Evolutionary conservation across 306 rosid genomes (phyloP), one percentile per base, ranked within the genome.

Genomic region (Quercus aquifolioides): DNA sequence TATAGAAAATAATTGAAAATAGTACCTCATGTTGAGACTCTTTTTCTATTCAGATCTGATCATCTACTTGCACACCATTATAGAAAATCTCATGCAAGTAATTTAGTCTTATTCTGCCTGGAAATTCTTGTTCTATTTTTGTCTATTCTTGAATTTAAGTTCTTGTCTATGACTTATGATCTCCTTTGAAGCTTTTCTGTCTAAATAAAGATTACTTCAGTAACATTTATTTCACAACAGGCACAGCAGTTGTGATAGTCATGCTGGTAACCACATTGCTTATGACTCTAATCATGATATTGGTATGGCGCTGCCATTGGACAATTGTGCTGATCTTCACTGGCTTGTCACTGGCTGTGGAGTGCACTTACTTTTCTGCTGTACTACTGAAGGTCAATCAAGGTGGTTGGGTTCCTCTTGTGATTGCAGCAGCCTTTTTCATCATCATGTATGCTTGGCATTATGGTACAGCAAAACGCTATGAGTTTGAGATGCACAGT

Each of bases 321-420:
- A 79, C 88, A 69, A 83, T 95, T 51, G 98, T 92, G 69, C 35
- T 93, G 63, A 15, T 92, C 73, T 90, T 93, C 92, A 84, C 92
- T 9, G 65, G 83, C 63, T 85, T 91, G 28, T 91, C 99, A 1
- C 87, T 91, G 78, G 33, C 91, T 5, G 98, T 95, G 65, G 99
- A 95, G 83, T 84, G 88, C 86, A 86, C 97, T 5, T 95, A 95
- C 88, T 86, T 95, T 76, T 92, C 97, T 26, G 89, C 98, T 3
- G 97, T 92, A 69, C 88, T 95, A 70, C 89, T 91, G 86, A 95
- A 95, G 88, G 84, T 95, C 49, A 80, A 86, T 79, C 94, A 95
- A 82, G 99, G 99, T 51, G 99, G 97, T 19, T 95, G 99, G 99
- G 98, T 90, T 14, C 99, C 98, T n/a, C 95, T 93, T 75, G 93